Evolutionary conservation across 1,284 basidiomycete genomes (phyloP).

Genomic region (Coniophora puteana): DNA sequence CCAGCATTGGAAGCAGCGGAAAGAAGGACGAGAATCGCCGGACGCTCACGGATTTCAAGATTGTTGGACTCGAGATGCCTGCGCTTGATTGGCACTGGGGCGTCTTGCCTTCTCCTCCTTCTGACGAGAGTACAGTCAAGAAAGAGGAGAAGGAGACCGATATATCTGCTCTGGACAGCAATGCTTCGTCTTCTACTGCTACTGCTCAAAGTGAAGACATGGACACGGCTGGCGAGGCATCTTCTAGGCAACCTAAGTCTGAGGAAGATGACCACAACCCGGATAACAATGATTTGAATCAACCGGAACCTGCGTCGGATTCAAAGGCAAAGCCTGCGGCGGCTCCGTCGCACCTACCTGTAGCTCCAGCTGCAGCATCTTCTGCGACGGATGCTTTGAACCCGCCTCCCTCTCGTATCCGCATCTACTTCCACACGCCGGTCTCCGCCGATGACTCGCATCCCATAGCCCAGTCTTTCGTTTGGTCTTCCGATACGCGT

Average conservation of each 20-base stretch:
- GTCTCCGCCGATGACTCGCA: constrained; percentile 74
- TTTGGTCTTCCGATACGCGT: constrained; percentile 45
- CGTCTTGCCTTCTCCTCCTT: constrained; percentile 33
- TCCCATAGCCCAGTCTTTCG: constrained; percentile 53
- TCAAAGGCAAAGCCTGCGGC: constrained; percentile 3
- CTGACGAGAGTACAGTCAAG: no score
- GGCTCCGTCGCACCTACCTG: constrained; percentile 6
- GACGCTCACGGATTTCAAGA: constrained; percentile 95
- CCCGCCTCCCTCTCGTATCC: constrained; percentile 72
- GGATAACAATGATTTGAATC: no score
- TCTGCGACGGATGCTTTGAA: constrained; percentile 21
- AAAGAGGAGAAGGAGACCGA: constrained; percentile 34
- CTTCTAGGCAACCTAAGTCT: no score
- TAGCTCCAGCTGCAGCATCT: constrained; percentile 24
- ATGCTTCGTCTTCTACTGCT: constrained; percentile 23
- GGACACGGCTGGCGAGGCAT: constrained; percentile 24
- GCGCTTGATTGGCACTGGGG: constrained; percentile 77
- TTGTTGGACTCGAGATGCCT: constrained; percentile 81
- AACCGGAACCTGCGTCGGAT: constrained; percentile 1
- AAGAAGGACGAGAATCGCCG: constrained; percentile 80
- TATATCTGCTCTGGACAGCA: constrained; percentile 23
- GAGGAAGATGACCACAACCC: constrained; percentile 22
- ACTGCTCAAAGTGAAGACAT: constrained; percentile 39
- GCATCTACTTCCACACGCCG: constrained; percentile 85
- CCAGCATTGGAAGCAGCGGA: constrained; percentile 44